Conservation (phyloP, 2,329 filamentous ascomycete species). For the Phyllachora maydis region DNA sequence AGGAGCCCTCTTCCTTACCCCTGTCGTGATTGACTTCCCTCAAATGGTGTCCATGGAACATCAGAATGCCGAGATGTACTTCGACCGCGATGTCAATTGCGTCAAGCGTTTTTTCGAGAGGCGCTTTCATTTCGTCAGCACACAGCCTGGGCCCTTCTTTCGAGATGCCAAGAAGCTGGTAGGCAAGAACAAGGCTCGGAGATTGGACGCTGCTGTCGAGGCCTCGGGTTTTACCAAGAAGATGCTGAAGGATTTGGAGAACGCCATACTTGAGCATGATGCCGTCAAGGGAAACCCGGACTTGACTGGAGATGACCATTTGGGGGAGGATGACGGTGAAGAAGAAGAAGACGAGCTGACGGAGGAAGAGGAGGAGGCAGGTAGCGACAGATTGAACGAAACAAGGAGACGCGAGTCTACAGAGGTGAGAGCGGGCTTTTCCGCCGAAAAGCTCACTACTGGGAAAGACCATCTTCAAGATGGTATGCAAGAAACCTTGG, state of each 20-base stretch:
- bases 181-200: conserved; percentile 38
- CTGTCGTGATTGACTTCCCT: conserved; percentile 89
- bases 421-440: no score
- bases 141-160: conserved; percentile 69
- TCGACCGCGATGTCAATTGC: conserved; percentile 87
- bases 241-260: conserved; percentile 85
- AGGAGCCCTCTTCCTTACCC: conserved; percentile 34
- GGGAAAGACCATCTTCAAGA: no score
- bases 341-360: conserved; percentile 10
- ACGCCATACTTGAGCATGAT: conserved; percentile 68
- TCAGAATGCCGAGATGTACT: conserved; percentile 87
- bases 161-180: conserved; percentile 61
- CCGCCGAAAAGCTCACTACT: no score
- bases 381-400: no score
- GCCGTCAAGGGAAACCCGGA: conserved; percentile 17
- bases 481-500: no score
- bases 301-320: no score
- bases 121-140: conserved; percentile 70
- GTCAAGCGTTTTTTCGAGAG: conserved; percentile 87
- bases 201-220: conserved; percentile 74
- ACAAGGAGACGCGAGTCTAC: no score
- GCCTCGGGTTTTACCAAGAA: conserved; percentile 93
- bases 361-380: conserved; percentile 11
- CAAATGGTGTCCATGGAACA: conserved; percentile 97
- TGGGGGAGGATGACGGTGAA: conserved; percentile 13